A percentile compares a stretch with the other conserved stretches of the same genome.
phyloP scores from a whole-genome alignment of 2,329 filamentous ascomycete genomes.

The Cadophora gregata region DNA sequence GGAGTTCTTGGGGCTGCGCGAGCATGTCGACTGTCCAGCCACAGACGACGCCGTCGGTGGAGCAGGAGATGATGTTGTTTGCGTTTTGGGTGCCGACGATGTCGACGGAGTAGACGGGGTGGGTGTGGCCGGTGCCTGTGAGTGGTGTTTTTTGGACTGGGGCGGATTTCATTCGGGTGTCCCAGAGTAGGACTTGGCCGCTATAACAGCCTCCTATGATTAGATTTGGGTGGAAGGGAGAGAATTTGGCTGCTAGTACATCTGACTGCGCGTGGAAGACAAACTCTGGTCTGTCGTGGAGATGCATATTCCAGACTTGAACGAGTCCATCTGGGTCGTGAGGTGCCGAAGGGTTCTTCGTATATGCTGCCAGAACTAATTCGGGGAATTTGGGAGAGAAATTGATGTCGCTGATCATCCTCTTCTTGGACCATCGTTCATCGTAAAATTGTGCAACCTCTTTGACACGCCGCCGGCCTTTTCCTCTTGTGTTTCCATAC shows the following conservation, averaged over 20 bases:
- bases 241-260: conserved; percentile 94
- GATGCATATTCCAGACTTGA: conserved; percentile 95
- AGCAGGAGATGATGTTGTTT: conserved; percentile 97
- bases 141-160: conserved; percentile 96
- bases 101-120: conserved; percentile 93
- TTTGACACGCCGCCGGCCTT: conserved; percentile 77
- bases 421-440: conserved; percentile 94
- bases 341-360: conserved; percentile 93
- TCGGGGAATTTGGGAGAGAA: conserved; percentile 97
- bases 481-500: conserved; percentile 70
- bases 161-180: conserved; percentile 85
- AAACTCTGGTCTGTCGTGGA: conserved; percentile 94
- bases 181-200: conserved; percentile 95
- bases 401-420: conserved; percentile 94
- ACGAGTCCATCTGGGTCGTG: conserved; percentile 93
- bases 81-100: conserved; percentile 98
- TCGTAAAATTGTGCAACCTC: conserved; percentile 95
- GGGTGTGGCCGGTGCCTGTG: conserved; percentile 92
- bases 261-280: conserved; percentile 96
- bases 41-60: conserved; percentile 94
- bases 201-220: conserved; percentile 97
- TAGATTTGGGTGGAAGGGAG: conserved; percentile 96
- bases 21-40: conserved; percentile 99
- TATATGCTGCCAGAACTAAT: conserved; percentile 91
- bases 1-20: conserved; percentile 91